Evolutionary conservation across 495 filamentous ascomycete species (phyloP), one percentile per base, ranked within the genome.

Genomic region (Neurospora intermedia): DNA sequence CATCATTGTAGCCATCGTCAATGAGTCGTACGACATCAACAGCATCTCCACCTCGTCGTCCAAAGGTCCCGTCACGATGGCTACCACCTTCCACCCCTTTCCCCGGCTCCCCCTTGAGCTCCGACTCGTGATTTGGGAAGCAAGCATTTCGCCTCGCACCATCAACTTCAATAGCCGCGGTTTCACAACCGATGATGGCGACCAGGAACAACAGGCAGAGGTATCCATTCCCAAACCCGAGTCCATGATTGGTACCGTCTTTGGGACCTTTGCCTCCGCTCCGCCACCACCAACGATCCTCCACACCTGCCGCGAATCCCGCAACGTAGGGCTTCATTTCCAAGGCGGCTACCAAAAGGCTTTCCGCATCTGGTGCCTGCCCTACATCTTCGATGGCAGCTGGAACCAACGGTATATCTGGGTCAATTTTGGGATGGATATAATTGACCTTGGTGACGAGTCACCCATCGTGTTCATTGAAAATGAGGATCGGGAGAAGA

Each of bases 41-140:
- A n/a, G 43, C 43, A 46, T 45, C 43, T n/a, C 43, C 43, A 45
- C 4, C n/a, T n/a, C n/a, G n/a, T n/a, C n/a, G 3, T 45, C 43
- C 43, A 46, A 20, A 9, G 43, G 13, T 15, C 20, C n/a, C n/a
- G 13, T 45, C 48, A 69, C 27, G 9, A 15, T 41, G n/a, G 3
- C 48, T 18, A n/a, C 70, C 15, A 72, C 77, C 10, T 82, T 83
- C 54, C 74, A 70, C 3, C 42, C 46, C 42, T 83, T 83, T 66
- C 77, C 79, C 20, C 70, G 73, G 10, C 76, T 83, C 10, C 82
- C 82, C 10, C 59, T 80, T 35, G 81, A 83, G 69, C 70, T 83
- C 46, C 79, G 82, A 54, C 75, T 83, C 75, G 72, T 78, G 20
- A 81, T 83, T 35, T 83, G 81, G 80, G 71, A 41, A 70, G 74